Evolutionary conservation across 2,329 filamentous ascomycete species (phyloP).

Genomic region (Elsinoe arachidis): DNA sequence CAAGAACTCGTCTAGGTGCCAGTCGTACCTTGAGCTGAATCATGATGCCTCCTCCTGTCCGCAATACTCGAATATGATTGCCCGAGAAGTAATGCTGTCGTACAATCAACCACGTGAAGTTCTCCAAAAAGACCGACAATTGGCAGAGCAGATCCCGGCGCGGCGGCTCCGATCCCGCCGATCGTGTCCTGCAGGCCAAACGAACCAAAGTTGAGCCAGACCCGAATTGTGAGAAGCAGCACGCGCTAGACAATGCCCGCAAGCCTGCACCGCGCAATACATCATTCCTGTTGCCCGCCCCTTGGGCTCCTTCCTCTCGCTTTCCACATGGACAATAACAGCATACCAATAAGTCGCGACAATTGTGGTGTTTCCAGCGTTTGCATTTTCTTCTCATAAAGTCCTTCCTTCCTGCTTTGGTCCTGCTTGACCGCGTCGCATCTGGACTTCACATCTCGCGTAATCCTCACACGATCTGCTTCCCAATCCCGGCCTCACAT

Average conservation of each 20-base stretch:
- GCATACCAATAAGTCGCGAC: slow-evolving; percentile 2
- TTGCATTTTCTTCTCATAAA: not conserved
- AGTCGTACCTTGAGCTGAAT: slow-evolving; percentile 50
- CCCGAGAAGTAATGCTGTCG: not conserved
- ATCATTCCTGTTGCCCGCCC: slow-evolving; percentile 10
- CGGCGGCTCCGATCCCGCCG: slow-evolving; percentile 11
- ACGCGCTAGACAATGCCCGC: not conserved
- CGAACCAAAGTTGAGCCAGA: not conserved
- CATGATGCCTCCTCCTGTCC: slow-evolving; percentile 49
- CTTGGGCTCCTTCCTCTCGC: slow-evolving; percentile 1
- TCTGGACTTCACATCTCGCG: slow-evolving; percentile 3
- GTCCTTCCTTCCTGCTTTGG: not conserved
- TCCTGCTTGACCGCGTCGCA: not conserved
- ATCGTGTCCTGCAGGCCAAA: not conserved
- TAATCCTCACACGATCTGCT: not conserved
- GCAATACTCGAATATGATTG: not conserved
- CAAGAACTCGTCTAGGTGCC: not conserved
- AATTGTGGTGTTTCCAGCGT: not conserved
- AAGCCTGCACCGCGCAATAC: slow-evolving; percentile 5
- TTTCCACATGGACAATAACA: slow-evolving; percentile 8
- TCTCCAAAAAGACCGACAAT: slow-evolving; percentile 4
- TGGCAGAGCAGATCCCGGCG: slow-evolving; percentile 12
- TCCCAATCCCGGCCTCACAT: not conserved
- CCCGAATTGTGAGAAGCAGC: not conserved
- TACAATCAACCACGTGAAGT: slow-evolving; percentile 7